Evolutionary conservation across 1,284 basidiomycete species (phyloP).

Genomic region (Abortiporus biennis): DNA sequence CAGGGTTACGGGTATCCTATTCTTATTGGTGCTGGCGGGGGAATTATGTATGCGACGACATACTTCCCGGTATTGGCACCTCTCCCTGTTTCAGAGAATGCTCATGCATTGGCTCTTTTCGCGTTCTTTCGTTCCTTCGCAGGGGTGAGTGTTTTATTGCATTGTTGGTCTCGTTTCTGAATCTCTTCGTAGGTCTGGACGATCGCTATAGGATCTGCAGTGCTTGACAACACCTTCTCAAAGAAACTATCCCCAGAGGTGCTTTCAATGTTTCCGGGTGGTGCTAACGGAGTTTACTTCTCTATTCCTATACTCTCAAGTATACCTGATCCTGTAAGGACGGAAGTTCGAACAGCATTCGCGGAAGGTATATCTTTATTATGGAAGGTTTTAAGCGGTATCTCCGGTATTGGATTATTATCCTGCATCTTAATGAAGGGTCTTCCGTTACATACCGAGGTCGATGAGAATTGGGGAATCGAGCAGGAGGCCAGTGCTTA

Average conservation of each 20-base stretch:
- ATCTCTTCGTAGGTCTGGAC: conserved; percentile 21
- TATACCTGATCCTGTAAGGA: conserved; percentile 14
- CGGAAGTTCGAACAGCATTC: conserved; percentile 25
- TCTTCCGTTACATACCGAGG: conserved; percentile 23
- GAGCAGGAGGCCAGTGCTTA: too few relatives aligned
- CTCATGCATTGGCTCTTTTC: conserved; percentile 21
- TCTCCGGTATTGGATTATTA: conserved; percentile 23
- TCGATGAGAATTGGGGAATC: conserved; percentile 28
- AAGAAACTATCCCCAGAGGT: conserved; percentile 16
- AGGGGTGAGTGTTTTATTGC: conserved; percentile 11
- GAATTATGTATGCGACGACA: conserved; percentile 17
- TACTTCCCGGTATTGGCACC: conserved; percentile 29
- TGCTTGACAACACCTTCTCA: conserved; percentile 24
- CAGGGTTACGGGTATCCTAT: conserved; percentile 1
- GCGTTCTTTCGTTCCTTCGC: conserved; percentile 22
- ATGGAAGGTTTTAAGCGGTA: conserved; percentile 22
- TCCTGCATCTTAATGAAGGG: conserved; percentile 23
- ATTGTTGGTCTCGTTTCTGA: background rate
- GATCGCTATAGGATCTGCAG: conserved; percentile 21
- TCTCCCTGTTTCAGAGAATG: conserved; percentile 20
- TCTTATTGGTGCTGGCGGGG: conserved; percentile 23
- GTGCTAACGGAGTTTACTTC: conserved; percentile 22
- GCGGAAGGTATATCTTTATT: conserved; percentile 22
- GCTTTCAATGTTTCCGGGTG: conserved; percentile 15
- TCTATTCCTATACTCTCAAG: conserved; percentile 21